Evolutionary conservation across 306 rosid genomes (phyloP).

Genomic region (Lagenaria siceraria): DNA sequence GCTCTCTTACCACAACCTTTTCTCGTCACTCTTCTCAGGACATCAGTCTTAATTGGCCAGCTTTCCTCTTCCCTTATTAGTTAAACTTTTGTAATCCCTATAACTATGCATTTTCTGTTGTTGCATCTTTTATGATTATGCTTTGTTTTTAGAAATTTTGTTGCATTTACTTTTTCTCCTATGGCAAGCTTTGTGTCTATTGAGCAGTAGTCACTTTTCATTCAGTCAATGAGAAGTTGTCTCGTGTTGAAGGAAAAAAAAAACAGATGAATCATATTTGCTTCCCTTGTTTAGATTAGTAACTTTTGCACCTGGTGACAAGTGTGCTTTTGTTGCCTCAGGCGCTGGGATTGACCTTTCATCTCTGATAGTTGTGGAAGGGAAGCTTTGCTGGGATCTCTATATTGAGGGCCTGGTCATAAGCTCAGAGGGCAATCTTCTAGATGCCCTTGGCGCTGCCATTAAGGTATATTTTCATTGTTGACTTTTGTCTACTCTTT

Average conservation of each 20-base stretch:
- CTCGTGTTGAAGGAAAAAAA: background rate
- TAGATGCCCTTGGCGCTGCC: slow-evolving; percentile 83
- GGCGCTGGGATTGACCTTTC: slow-evolving; percentile 85
- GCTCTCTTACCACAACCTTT: too few species aligned
- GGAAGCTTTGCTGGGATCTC: slow-evolving; percentile 92
- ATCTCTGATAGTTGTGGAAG: slow-evolving; percentile 52
- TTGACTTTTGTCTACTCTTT: background rate
- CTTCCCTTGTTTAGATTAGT: background rate
- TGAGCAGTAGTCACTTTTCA: too few species aligned
- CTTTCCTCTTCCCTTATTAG: too few species aligned
- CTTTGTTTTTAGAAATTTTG: too few species aligned
- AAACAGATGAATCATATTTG: background rate
- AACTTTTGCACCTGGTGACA: background rate
- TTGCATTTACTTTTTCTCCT: too few species aligned
- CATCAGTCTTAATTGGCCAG: too few species aligned
- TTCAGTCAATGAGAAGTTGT: too few species aligned
- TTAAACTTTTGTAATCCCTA: too few species aligned
- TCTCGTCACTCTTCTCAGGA: too few species aligned
- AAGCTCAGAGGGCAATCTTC: slow-evolving; percentile 75
- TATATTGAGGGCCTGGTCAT: slow-evolving; percentile 81
- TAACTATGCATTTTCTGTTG: too few species aligned
- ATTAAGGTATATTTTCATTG: slow-evolving; percentile 48
- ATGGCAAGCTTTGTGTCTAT: too few species aligned
- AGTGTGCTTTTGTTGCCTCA: slow-evolving; percentile 10
- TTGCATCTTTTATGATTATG: too few species aligned